Conservation (phyloP, 78 protist species). For the Dictyostelium citrinum region DNA sequence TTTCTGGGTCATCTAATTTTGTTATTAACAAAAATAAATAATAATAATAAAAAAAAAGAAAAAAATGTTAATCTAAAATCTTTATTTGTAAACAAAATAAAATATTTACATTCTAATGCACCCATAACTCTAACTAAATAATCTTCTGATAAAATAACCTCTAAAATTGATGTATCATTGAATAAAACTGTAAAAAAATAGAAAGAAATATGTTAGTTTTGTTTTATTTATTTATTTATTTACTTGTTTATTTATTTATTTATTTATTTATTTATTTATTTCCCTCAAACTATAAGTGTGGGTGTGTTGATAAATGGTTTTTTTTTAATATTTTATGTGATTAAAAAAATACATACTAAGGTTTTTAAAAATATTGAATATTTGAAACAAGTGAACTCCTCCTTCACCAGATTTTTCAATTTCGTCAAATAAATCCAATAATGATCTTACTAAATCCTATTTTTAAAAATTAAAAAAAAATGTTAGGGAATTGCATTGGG, state of each 20-base stretch:
- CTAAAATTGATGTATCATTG: conserved; percentile 76
- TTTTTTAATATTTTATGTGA: too few species aligned
- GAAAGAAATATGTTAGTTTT: not conserved
- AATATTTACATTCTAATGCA: conserved; percentile 85
- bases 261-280: not conserved
- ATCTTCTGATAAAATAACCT: conserved; percentile 79
- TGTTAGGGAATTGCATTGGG: not conserved
- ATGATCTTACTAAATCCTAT: conserved; percentile 73
- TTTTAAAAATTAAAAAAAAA: not conserved
- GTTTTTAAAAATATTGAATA: conserved; percentile 68
- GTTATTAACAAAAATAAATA: not conserved
- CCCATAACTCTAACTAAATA: conserved; percentile 79
- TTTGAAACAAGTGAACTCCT: conserved; percentile 1
- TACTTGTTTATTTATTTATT: not conserved
- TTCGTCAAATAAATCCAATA: conserved; percentile 72
- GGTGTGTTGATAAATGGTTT: too few species aligned
- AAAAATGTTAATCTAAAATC: not conserved
- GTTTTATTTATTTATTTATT: too few species aligned
- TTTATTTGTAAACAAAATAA: not conserved
- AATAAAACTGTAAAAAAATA: conserved; percentile 47
- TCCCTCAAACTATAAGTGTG: too few species aligned
- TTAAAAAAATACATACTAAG: conserved; percentile 52
- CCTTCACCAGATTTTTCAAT: conserved; percentile 52
- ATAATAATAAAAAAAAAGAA: too few species aligned
- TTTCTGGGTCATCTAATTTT: conserved; percentile 85